phyloP scores from a whole-genome alignment of 345 rosid species.

The Erodium maritimum region DNA sequence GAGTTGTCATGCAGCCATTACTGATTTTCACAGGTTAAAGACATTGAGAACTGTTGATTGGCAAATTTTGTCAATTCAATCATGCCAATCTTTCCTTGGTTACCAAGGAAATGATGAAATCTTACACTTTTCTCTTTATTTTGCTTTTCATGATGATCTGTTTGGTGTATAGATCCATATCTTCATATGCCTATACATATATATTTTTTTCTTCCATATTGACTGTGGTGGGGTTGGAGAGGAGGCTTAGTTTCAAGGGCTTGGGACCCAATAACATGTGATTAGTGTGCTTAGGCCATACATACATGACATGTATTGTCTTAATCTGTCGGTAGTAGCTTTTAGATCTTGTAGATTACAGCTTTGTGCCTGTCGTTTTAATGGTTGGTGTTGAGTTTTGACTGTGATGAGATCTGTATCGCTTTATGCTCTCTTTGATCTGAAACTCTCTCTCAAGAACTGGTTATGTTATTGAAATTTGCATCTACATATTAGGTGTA shows the following conservation, averaged over 20 bases:
- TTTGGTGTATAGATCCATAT: constrained; percentile 3
- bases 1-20: neutral
- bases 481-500: neutral
- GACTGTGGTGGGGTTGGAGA: neutral
- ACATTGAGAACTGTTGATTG: neutral
- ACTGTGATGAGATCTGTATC: constrained; percentile 1
- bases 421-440: neutral
- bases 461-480: neutral
- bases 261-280: constrained; percentile 41
- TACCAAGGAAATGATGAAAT: neutral
- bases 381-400: neutral
- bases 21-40: neutral
- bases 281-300: constrained; percentile 11
- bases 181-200: too few species aligned
- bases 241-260: neutral
- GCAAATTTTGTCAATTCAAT: neutral
- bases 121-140: neutral
- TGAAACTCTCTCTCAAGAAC: too few species aligned
- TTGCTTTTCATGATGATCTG: neutral
- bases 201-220: constrained; percentile 5
- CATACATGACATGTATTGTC: constrained; percentile 8
- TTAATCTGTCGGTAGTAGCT: constrained; percentile 6
- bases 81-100: neutral
- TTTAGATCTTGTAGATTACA: constrained; percentile 14
- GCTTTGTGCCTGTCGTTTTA: neutral